phyloP scores from a whole-genome alignment of 805 yeast species.

The Suhomyces sp. region DNA sequence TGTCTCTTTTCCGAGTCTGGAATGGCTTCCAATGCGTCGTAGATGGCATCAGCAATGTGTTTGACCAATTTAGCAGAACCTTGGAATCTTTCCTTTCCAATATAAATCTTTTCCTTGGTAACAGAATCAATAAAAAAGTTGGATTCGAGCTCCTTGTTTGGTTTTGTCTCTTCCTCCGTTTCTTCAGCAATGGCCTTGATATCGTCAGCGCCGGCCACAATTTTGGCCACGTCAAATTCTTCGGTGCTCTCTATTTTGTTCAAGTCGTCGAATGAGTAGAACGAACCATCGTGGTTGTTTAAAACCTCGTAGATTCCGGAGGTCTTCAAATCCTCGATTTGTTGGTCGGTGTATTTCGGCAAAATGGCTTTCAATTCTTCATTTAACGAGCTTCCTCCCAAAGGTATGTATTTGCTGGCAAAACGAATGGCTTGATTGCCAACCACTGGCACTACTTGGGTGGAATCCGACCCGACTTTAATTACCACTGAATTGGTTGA shows the following conservation, averaged over 20 bases:
- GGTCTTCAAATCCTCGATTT: conserved; percentile 71
- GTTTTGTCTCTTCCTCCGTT: conserved; percentile 36
- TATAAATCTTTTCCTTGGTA: conserved; percentile 53
- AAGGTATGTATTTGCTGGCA: conserved; percentile 45
- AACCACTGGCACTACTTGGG: conserved; percentile 78
- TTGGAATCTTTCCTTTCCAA: conserved; percentile 89
- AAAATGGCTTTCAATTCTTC: conserved; percentile 48
- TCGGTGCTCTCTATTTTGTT: conserved; percentile 40
- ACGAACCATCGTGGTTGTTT: conserved; percentile 64
- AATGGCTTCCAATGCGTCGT: conserved; percentile 51
- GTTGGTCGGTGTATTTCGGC: conserved; percentile 55
- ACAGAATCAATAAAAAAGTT: conserved; percentile 64
- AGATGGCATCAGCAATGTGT: conserved; percentile 53
- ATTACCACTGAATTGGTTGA: conserved; percentile 68
- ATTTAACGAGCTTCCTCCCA: conserved; percentile 73
- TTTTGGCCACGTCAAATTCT: conserved; percentile 85
- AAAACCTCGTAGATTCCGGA: conserved; percentile 80
- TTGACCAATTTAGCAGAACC: conserved; percentile 67
- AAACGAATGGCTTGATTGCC: conserved; percentile 64
- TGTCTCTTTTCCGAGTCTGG: conserved; percentile 72
- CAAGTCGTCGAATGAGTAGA: conserved; percentile 57
- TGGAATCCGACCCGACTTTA: conserved; percentile 74
- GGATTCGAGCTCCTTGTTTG: conserved; percentile 70
- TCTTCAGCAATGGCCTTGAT: conserved; percentile 24
- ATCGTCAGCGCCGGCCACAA: conserved; percentile 65